Evolutionary conservation across 2,329 filamentous ascomycete genomes (phyloP).

Genomic region (Pseudogymnoascus sp.): DNA sequence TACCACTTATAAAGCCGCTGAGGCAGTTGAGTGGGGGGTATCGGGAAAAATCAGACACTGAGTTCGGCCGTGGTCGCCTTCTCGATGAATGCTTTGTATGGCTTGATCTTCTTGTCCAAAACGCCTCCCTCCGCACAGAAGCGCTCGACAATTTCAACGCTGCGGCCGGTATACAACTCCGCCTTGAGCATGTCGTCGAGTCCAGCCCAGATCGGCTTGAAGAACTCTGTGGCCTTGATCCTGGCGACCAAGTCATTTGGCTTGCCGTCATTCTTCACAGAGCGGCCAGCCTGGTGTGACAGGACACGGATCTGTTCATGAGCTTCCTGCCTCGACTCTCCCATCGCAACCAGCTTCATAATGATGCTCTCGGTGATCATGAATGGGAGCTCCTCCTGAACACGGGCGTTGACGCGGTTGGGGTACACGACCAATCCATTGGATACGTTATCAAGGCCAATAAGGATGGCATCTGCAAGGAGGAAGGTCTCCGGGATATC

Average conservation of each 20-base stretch:
- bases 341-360: constrained; percentile 66
- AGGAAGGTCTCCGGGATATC: constrained; percentile 60
- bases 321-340: constrained; percentile 66
- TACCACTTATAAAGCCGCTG: background rate
- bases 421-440: constrained; percentile 72
- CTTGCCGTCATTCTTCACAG: constrained; percentile 66
- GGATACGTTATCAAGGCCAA: constrained; percentile 59
- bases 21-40: background rate
- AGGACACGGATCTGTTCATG: constrained; percentile 84
- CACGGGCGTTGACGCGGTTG: constrained; percentile 54
- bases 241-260: constrained; percentile 75
- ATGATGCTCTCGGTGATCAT: constrained; percentile 70
- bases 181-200: constrained; percentile 60
- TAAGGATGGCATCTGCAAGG: constrained; percentile 57
- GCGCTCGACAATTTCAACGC: constrained; percentile 43
- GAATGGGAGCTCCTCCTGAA: constrained; percentile 75
- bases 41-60: constrained; percentile 12
- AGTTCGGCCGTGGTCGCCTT: constrained; percentile 19
- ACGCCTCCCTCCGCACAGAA: constrained; percentile 39
- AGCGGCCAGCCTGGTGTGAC: constrained; percentile 62
- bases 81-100: constrained; percentile 33
- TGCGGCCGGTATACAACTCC: constrained; percentile 48
- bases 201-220: constrained; percentile 61
- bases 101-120: constrained; percentile 37
- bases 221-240: constrained; percentile 65